Percentiles rank a stretch among this genome's conserved stretches.
Evolutionary conservation across 139 green algal species (phyloP).

Genomic region (Picochlorum sp.): DNA sequence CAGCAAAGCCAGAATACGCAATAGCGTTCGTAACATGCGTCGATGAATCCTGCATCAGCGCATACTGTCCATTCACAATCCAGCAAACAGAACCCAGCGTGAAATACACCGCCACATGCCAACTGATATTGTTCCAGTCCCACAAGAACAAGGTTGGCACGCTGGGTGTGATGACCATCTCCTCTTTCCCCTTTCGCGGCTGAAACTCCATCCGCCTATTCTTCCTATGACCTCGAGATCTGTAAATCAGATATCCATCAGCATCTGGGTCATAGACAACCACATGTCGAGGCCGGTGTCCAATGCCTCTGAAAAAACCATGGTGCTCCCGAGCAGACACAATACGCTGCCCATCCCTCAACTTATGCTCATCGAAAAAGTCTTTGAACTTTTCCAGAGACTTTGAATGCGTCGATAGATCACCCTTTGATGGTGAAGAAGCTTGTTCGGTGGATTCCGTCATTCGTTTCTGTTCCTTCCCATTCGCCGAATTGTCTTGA

Average conservation of each 20-base stretch:
- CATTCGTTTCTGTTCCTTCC: too few species aligned
- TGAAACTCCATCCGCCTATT: conserved; percentile 5
- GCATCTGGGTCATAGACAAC: neutral
- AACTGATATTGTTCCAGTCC: conserved; percentile 13
- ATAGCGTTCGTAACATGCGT: neutral
- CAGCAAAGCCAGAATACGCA: conserved; percentile 8
- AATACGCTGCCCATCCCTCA: neutral
- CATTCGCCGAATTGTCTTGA: too few species aligned
- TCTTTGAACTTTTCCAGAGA: neutral
- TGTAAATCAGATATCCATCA: neutral
- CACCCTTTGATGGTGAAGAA: too few species aligned
- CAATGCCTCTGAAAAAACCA: neutral
- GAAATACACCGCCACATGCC: conserved; percentile 11
- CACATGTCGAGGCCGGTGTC: neutral
- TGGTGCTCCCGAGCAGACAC: neutral
- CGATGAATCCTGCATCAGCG: conserved; percentile 1
- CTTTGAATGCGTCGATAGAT: neutral
- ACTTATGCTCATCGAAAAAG: neutral
- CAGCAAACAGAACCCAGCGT: conserved; percentile 7
- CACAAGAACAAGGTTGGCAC: neutral
- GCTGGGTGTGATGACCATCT: neutral
- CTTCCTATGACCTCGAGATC: conserved; percentile 7
- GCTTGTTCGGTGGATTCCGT: too few species aligned
- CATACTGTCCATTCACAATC: conserved; percentile 13
- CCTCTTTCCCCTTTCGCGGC: neutral